Conservation (phyloP, 371 early-diverging fungal genomes). For the Mortierella sp. region DNA sequence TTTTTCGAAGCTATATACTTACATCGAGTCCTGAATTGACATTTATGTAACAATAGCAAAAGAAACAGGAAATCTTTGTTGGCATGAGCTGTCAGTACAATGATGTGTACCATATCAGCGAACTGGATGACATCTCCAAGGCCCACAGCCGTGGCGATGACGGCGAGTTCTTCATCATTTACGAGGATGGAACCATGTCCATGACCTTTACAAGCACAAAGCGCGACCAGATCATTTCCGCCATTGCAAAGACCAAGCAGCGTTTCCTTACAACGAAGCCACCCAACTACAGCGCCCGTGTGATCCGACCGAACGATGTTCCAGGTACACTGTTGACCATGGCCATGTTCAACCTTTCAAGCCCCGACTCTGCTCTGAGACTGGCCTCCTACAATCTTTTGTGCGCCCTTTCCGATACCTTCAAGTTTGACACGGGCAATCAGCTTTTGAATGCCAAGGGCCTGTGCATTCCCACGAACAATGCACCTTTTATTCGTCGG, state of each 20-base stretch:
- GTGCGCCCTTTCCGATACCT: slow-evolving; percentile 83
- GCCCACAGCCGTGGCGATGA: slow-evolving; percentile 68
- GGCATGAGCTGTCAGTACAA: slow-evolving; percentile 81
- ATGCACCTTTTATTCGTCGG: slow-evolving; percentile 79
- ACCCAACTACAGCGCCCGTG: slow-evolving; percentile 70
- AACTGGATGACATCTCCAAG: slow-evolving; percentile 80
- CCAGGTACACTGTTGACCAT: slow-evolving; percentile 93
- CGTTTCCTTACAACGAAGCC: slow-evolving; percentile 77
- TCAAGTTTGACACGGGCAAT: slow-evolving; percentile 86
- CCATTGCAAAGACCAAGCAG: slow-evolving; percentile 78
- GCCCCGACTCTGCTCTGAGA: slow-evolving; percentile 83
- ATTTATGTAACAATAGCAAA: slow-evolving; percentile 51
- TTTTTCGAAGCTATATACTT: background rate
- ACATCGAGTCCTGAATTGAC: background rate
- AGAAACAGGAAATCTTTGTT: slow-evolving; percentile 74
- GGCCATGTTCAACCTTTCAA: slow-evolving; percentile 88
- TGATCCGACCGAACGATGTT: slow-evolving; percentile 90
- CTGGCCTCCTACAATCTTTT: slow-evolving; percentile 90
- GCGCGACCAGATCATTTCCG: slow-evolving; percentile 78
- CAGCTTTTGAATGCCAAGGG: slow-evolving; percentile 85
- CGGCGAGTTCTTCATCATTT: slow-evolving; percentile 83
- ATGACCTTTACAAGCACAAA: slow-evolving; percentile 82
- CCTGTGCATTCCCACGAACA: slow-evolving; percentile 92
- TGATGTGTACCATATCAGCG: slow-evolving; percentile 88
- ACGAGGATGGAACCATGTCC: slow-evolving; percentile 73